Percentiles rank a stretch among this genome's conserved stretches.
Conservation (phyloP, 1,284 basidiomycete genomes). For the Rhodotorula sp. region DNA sequence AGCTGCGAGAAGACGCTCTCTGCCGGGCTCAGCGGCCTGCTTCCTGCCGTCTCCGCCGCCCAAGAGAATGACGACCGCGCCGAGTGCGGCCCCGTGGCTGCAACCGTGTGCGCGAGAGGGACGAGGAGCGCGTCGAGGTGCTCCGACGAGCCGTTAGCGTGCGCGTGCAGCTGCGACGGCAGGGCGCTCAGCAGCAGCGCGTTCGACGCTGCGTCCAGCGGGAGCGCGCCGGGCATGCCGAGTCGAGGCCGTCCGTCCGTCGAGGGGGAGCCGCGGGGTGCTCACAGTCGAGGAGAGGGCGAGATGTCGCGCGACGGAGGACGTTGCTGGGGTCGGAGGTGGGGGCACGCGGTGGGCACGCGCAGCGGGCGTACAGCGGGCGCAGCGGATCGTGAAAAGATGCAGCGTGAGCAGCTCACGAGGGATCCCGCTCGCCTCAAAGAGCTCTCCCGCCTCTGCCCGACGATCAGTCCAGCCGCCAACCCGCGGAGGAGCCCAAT, state of each 20-base stretch:
- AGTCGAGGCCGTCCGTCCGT: too few species aligned
- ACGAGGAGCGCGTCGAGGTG: conserved; percentile 11
- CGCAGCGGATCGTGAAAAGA: too few species aligned
- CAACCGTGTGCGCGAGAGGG: conserved; percentile 11
- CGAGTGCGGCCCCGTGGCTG: not conserved
- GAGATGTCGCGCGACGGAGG: too few species aligned
- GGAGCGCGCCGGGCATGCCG: not conserved
- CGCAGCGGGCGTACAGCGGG: too few species aligned
- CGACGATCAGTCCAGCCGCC: too few species aligned
- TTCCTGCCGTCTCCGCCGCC: not conserved
- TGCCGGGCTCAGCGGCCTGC: conserved; percentile 6
- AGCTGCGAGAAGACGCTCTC: conserved; percentile 19
- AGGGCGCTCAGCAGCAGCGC: conserved; percentile 1
- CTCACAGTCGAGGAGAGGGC: too few species aligned
- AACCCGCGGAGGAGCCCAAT: not conserved
- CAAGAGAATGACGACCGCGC: conserved; percentile 2
- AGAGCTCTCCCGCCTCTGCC: too few species aligned
- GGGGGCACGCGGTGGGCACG: not conserved
- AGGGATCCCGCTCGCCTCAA: too few species aligned
- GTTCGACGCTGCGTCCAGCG: not conserved
- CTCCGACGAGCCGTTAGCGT: conserved; percentile 18
- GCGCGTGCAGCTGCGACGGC: conserved; percentile 19
- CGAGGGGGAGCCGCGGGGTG: too few species aligned
- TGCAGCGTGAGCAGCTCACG: too few species aligned
- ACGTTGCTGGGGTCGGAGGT: too few species aligned